Evolutionary conservation across 192 early-diverging fungal species (phyloP).

Genomic region (Oehlia diaphana): DNA sequence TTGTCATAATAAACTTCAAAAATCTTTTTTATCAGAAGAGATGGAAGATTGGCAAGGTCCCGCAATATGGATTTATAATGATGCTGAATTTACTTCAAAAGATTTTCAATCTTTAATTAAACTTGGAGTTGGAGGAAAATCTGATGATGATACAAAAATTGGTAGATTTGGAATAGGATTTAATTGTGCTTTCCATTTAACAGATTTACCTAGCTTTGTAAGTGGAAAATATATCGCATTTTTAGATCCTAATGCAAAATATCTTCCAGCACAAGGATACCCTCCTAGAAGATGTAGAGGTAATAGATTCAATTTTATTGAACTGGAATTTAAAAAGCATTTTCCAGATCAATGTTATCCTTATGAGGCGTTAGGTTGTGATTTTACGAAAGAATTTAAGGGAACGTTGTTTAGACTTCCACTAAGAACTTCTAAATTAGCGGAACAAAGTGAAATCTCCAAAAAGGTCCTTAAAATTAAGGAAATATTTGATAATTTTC

Average conservation of each 20-base stretch:
- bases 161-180: conserved; percentile 25
- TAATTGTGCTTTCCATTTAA: conserved; percentile 20
- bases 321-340: conserved; percentile 3
- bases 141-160: conserved; percentile 17
- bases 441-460: not conserved
- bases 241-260: conserved; percentile 28
- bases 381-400: conserved; percentile 20
- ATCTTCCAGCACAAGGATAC: conserved; percentile 4
- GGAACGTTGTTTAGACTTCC: conserved; percentile 32
- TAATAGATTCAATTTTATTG: conserved; percentile 5
- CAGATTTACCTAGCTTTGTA: conserved; percentile 33
- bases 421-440: not conserved
- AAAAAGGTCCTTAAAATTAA: not conserved
- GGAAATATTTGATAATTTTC: not conserved
- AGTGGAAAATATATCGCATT: conserved; percentile 30
- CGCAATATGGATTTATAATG: conserved; percentile 31
- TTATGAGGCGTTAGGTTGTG: conserved; percentile 8
- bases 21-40: conserved; percentile 13
- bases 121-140: conserved; percentile 35
- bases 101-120: conserved; percentile 29
- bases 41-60: conserved; percentile 36
- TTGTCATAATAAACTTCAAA: not conserved
- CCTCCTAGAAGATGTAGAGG: not conserved
- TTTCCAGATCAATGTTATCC: conserved; percentile 24
- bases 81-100: conserved; percentile 27